A percentile compares a stretch with the other conserved stretches of the same genome.
phyloP scores from a whole-genome alignment of 345 rosid species.

The Heritiera fomes region DNA sequence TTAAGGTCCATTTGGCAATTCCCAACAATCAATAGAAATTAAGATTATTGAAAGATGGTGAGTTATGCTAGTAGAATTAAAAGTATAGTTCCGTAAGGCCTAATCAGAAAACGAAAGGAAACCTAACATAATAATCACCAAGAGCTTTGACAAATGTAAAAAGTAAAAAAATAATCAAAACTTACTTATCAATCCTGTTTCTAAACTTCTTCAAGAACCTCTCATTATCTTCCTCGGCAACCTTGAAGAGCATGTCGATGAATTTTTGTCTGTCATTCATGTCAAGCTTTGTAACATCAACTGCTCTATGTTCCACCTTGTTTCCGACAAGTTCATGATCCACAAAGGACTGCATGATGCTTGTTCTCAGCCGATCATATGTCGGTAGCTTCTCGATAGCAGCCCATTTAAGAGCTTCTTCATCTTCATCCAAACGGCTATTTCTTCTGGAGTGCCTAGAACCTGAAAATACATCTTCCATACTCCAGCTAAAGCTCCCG shows the following conservation, averaged over 20 bases:
- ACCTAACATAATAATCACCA: background rate
- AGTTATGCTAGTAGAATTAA: background rate
- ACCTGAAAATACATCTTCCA: constrained; percentile 63
- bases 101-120: background rate
- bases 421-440: constrained; percentile 61
- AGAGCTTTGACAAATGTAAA: background rate
- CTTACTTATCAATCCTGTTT: constrained; percentile 72
- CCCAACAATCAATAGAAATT: background rate
- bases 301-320: constrained; percentile 41
- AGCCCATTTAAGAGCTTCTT: constrained; percentile 96
- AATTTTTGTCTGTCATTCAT: constrained; percentile 62
- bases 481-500: constrained; percentile 49
- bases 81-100: background rate
- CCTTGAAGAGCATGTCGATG: constrained; percentile 70
- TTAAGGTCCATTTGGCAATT: background rate
- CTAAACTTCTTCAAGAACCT: constrained; percentile 71
- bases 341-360: constrained; percentile 53
- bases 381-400: constrained; percentile 92
- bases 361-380: constrained; percentile 70
- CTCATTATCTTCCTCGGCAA: constrained; percentile 88
- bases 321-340: constrained; percentile 46
- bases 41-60: background rate
- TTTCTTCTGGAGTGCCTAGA: constrained; percentile 51
- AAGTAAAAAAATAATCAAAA: background rate
- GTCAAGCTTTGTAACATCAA: constrained; percentile 78